A percentile compares a stretch with the other conserved stretches of the same genome.
These are phyloP conservation scores for Aegilops bicornis DNA, from an alignment of 176 grass and related monocot species.

Conservation along the genomic window DNA sequence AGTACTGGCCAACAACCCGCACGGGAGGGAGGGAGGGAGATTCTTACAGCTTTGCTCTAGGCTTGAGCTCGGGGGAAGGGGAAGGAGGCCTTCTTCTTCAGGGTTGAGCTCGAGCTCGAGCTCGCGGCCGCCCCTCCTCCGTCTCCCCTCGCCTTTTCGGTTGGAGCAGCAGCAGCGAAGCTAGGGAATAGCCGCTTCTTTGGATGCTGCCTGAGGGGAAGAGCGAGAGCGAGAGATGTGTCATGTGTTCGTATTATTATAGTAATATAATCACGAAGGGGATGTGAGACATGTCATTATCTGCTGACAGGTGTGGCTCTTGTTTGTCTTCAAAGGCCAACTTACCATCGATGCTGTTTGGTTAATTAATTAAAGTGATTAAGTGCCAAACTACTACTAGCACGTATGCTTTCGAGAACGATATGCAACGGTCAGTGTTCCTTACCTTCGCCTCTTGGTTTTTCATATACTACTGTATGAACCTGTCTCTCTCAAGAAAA, in stretches of 20 bases:
- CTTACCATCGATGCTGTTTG: background rate
- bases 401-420: too few species aligned
- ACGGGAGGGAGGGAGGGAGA: background rate
- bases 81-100: background rate
- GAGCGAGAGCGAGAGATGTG: background rate
- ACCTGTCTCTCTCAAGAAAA: too few species aligned
- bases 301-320: conserved; percentile 4
- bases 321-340: background rate
- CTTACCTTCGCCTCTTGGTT: too few species aligned
- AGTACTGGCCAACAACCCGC: background rate
- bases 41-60: conserved; percentile 31
- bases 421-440: background rate
- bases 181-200: background rate
- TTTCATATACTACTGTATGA: background rate
- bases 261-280: too few species aligned
- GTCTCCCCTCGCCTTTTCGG: background rate
- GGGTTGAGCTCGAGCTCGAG: background rate
- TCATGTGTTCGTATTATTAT: background rate
- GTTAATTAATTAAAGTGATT: background rate
- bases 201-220: conserved; percentile 8
- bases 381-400: background rate
- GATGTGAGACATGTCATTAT: conserved; percentile 23
- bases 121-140: background rate
- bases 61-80: background rate
- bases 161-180: background rate